Evolutionary conservation across 1,139 yeast species (phyloP).

Genomic region (Kodamaea fungicola): DNA sequence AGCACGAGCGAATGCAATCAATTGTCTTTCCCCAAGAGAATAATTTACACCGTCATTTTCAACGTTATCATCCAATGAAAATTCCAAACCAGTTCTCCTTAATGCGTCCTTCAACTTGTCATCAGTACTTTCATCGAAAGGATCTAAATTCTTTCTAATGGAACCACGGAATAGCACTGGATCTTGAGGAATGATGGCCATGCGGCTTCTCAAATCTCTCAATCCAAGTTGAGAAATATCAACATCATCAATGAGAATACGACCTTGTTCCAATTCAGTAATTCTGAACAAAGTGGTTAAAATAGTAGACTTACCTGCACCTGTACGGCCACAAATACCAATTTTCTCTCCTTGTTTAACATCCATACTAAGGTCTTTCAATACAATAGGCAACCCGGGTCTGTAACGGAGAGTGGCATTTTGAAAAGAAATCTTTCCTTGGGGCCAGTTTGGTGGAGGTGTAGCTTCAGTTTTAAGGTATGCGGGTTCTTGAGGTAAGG

Average conservation of each 20-base stretch:
- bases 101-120: constrained; percentile 33
- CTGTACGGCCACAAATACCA: constrained; percentile 75
- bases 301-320: constrained; percentile 71
- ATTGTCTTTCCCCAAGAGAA: constrained; percentile 41
- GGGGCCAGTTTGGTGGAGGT: constrained; percentile 27
- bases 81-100: constrained; percentile 27
- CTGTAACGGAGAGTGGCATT: constrained; percentile 65
- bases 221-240: constrained; percentile 41
- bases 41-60: constrained; percentile 40
- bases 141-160: constrained; percentile 13
- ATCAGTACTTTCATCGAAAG: constrained; percentile 26
- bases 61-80: constrained; percentile 28
- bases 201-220: constrained; percentile 14
- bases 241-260: constrained; percentile 52
- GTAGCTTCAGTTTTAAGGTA: constrained; percentile 18
- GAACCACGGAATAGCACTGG: constrained; percentile 18
- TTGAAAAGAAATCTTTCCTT: constrained; percentile 51
- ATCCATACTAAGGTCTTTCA: constrained; percentile 47
- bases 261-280: constrained; percentile 49
- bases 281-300: constrained; percentile 61
- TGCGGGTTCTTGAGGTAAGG: constrained; percentile 33
- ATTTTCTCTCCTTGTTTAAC: constrained; percentile 55
- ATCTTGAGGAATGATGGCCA: constrained; percentile 20
- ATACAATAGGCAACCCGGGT: constrained; percentile 66
- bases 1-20: constrained; percentile 41